Evolutionary conservation across 352 stramenopile species (phyloP), one percentile per base, ranked within the genome.

Genomic region (Phytophthora tubulina): DNA sequence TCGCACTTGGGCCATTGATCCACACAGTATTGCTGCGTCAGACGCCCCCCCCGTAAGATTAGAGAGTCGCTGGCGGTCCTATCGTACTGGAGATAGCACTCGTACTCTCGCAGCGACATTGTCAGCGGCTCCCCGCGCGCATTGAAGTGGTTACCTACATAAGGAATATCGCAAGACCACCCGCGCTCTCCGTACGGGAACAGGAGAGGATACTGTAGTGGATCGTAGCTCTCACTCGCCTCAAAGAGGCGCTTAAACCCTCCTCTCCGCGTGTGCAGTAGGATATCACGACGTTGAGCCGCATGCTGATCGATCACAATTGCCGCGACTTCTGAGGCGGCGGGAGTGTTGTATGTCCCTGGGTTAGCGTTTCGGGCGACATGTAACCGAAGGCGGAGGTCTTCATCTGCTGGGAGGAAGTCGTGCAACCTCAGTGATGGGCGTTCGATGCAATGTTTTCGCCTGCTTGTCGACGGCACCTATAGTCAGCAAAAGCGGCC

Each of bases 1-100:
- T 72, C 64, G 5, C 14, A 36, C 21, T 67, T 67, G 3, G 38
- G 41, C 31, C 56, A 56, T 21, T 67, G 56, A 42, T 72, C 38
- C 1, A 67, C 55, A n/a, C 10, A 42, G 13, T 58, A 62, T 33
- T 67, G 32, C 39, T 72, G 64, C 0, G 30, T 52, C 2, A 67
- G 48, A 4, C 41, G 32, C 1, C 64, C 32, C 3, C 55, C 45
- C 0, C n/a, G 17, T n/a, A 48, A 15, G 52, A 58, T 3, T 48
- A 1, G 35, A 3, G 35, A 58, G 10, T 45, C 7, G 38, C 9
- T 35, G 6, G 6, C 15, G 13, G 14, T 52, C 1, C 14, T 13
- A 21, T 41, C 39, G 9, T 72, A 27, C 1, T 61, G 17, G 21
- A 48, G 9, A 27, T 66, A 55, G 14, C 38, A 39, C 14, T 21